phyloP scores from a whole-genome alignment of 805 yeast species.

The Pichia paraexigua region DNA sequence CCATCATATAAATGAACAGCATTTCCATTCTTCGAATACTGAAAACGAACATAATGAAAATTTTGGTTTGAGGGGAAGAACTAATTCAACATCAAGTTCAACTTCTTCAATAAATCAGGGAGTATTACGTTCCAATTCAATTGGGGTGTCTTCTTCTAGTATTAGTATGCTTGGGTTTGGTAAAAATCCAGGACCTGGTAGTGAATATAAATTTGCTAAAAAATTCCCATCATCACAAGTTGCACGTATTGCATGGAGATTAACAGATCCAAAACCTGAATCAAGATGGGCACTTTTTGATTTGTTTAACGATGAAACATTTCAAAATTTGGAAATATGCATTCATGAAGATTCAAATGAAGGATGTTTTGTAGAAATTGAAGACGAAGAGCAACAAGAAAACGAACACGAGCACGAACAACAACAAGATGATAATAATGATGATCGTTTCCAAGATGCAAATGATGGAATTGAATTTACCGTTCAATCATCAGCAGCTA shows the following conservation, averaged over 20 bases:
- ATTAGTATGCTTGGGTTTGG: neutral
- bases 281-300: constrained; percentile 53
- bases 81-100: constrained; percentile 1
- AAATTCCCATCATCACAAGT: constrained; percentile 54
- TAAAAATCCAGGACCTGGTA: constrained; percentile 41
- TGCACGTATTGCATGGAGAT: constrained; percentile 71
- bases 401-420: neutral
- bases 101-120: constrained; percentile 5
- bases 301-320: constrained; percentile 62
- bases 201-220: constrained; percentile 63
- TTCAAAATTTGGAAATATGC: constrained; percentile 56
- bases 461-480: constrained; percentile 12
- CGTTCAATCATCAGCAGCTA: neutral
- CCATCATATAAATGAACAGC: neutral
- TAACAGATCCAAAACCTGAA: constrained; percentile 54
- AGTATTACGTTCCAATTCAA: neutral
- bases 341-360: constrained; percentile 22
- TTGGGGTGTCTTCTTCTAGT: neutral
- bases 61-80: neutral
- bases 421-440: neutral
- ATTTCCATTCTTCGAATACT: neutral
- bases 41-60: neutral
- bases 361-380: constrained; percentile 2
- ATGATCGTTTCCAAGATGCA: neutral
- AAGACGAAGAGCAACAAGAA: neutral